Conservation (phyloP, 2,329 filamentous ascomycete genomes). For the Monosporascus sp. region DNA sequence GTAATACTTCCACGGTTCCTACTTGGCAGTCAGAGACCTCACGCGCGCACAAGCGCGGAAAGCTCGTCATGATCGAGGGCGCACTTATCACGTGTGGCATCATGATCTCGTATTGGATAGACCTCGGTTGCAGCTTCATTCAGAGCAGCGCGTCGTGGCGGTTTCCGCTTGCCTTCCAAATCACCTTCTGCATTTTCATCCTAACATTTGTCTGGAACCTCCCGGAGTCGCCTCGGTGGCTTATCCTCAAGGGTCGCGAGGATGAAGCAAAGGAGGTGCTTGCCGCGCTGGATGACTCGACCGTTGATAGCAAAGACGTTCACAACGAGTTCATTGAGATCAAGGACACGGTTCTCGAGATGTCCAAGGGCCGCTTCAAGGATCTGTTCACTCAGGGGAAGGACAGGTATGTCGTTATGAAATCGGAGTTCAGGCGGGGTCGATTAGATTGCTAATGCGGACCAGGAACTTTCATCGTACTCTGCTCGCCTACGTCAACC, state of each 20-base stretch:
- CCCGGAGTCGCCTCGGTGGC: slow-evolving; percentile 46
- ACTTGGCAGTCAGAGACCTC: slow-evolving; percentile 59
- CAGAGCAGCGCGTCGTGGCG: slow-evolving; percentile 49
- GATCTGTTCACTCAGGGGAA: slow-evolving; percentile 56
- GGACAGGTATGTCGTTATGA: slow-evolving; percentile 31
- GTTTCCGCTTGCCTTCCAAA: slow-evolving; percentile 55
- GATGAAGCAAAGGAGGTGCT: slow-evolving; percentile 39
- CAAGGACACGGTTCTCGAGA: slow-evolving; percentile 63
- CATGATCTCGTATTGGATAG: slow-evolving; percentile 55
- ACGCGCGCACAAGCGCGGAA: slow-evolving; percentile 51
- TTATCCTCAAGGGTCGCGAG: slow-evolving; percentile 37
- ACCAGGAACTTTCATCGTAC: slow-evolving; percentile 46
- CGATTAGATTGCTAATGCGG: slow-evolving; percentile 6
- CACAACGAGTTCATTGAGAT: slow-evolving; percentile 45
- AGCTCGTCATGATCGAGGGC: slow-evolving; percentile 56
- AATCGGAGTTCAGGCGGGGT: background rate
- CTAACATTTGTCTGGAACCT: slow-evolving; percentile 45
- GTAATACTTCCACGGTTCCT: slow-evolving; percentile 42
- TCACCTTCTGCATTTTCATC: slow-evolving; percentile 55
- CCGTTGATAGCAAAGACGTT: slow-evolving; percentile 47
- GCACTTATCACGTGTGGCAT: slow-evolving; percentile 53
- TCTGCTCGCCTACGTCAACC: slow-evolving; percentile 50
- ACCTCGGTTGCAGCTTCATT: slow-evolving; percentile 51
- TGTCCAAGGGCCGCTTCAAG: slow-evolving; percentile 44
- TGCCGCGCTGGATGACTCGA: slow-evolving; percentile 31